Evolutionary conservation across 1,284 basidiomycete species (phyloP), one percentile per base, ranked within the genome.

Genomic region (Gymnopus androsaceus): DNA sequence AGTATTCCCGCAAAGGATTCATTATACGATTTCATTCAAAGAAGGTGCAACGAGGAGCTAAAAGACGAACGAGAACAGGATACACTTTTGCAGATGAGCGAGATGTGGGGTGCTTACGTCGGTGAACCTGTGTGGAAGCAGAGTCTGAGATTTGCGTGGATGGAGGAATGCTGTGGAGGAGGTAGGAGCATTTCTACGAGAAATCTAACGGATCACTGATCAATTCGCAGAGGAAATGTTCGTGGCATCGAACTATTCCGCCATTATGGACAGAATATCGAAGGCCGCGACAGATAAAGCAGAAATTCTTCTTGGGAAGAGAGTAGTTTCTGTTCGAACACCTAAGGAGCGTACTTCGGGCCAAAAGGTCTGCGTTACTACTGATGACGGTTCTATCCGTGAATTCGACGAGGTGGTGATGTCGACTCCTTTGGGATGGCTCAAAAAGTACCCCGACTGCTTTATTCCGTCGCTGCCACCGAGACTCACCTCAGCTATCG

Each of bases 111-210:
- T 12, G 48, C 48, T 25, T 50, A 50, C 28, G 48, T 50, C 12
- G 48, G 48, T 25, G 48, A 50, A 25, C 48, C 48, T 38, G 48
- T 50, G 3, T 50, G 34, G 33, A 50, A 37, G 25, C 48, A 50
- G 15, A 50, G 48, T 28, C 15, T 50, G 34, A 30, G 34, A 36
- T 50, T 50, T 28, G 48, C 48, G 21, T 50, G 48, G 48, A 50
- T 50, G 48, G 48, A 50, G 14, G 48, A 50, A 19, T 50, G 48
- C 36, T 50, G 48, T 37, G 48, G 48, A 36, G 48, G 48, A 50
- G 48, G 48, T 50, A 27, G 28, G 48, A 34, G 23, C 25, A 25
- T 38, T 21, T 17, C 30, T 28, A 37, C n/a, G 11, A 28, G 21
- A 12, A 23, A 47, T 4, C 15, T 3, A 7, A 9, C 3, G 33